Percentiles rank a stretch among this genome's conserved stretches.
phyloP scores from a whole-genome alignment of 2,329 filamentous ascomycete species.

The Passalora sequoiae region DNA sequence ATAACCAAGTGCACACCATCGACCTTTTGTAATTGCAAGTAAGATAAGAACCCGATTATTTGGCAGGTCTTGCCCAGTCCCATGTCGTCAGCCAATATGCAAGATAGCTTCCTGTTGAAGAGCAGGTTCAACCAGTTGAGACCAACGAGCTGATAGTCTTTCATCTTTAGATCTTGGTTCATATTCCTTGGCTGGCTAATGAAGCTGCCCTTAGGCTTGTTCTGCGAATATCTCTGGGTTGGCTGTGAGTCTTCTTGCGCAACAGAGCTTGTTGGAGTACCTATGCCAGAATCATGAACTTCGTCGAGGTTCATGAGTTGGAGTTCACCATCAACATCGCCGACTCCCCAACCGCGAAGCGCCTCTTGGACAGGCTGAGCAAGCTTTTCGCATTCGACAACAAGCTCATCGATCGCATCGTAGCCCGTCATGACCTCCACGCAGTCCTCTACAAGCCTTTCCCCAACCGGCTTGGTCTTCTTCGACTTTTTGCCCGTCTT shows the following conservation, averaged over 20 bases:
- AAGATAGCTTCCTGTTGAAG: constrained; percentile 72
- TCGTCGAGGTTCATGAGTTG: constrained; percentile 53
- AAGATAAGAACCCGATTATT: constrained; percentile 84
- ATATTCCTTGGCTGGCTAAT: constrained; percentile 71
- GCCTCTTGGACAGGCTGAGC: constrained; percentile 61
- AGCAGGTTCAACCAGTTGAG: constrained; percentile 90
- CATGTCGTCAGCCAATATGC: constrained; percentile 97
- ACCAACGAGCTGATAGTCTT: constrained; percentile 89
- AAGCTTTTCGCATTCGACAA: constrained; percentile 67
- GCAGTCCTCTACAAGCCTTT: constrained; percentile 62
- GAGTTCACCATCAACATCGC: constrained; percentile 57
- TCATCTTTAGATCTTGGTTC: constrained; percentile 70
- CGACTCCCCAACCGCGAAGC: constrained; percentile 64
- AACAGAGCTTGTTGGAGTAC: constrained; percentile 51
- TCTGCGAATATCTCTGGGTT: constrained; percentile 30
- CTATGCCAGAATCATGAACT: constrained; percentile 61
- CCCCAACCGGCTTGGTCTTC: constrained; percentile 52
- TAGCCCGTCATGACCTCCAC: constrained; percentile 73
- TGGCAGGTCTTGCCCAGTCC: constrained; percentile 92
- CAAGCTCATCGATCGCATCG: constrained; percentile 75
- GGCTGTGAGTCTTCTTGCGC: constrained; percentile 25
- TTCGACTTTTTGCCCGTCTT: constrained; percentile 51
- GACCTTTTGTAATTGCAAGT: constrained; percentile 65
- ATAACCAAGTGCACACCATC: constrained; percentile 77
- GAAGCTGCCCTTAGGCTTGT: constrained; percentile 44